Conservation (phyloP, 108 stramenopile genomes). For the Bacterosira constricta region DNA sequence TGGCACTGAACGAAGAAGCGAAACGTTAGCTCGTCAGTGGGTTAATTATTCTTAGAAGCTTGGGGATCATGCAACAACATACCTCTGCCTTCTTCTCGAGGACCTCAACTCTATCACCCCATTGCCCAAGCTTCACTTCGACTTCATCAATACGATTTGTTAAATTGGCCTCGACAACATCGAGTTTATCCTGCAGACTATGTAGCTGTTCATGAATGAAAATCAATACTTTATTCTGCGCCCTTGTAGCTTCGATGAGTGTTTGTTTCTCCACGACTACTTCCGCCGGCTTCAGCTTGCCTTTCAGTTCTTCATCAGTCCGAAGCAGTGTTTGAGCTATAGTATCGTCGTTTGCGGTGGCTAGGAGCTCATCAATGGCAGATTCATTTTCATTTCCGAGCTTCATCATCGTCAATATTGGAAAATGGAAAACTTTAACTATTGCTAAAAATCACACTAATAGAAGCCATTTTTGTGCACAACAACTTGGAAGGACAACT, state of each 20-base stretch:
- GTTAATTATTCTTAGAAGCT: no score
- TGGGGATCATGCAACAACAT: background rate
- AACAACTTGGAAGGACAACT: no score
- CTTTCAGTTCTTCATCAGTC: background rate
- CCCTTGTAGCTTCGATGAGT: background rate
- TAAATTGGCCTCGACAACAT: background rate
- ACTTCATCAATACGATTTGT: slow-evolving; percentile 2
- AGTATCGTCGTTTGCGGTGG: no score
- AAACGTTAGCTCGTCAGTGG: no score
- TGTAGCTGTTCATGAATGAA: background rate
- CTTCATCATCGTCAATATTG: no score
- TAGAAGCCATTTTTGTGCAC: no score
- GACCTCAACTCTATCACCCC: background rate
- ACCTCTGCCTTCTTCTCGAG: background rate
- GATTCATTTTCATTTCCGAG: no score
- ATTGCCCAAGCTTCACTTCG: background rate
- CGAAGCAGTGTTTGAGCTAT: no score
- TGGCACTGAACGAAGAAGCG: background rate
- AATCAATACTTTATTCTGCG: background rate
- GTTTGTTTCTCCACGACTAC: background rate
- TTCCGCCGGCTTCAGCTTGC: background rate
- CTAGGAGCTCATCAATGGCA: no score
- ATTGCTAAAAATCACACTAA: no score
- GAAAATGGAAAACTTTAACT: no score
- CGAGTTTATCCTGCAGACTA: background rate